Conservation (phyloP, 768 basidiomycete genomes). For the Wakefieldia striispora region DNA sequence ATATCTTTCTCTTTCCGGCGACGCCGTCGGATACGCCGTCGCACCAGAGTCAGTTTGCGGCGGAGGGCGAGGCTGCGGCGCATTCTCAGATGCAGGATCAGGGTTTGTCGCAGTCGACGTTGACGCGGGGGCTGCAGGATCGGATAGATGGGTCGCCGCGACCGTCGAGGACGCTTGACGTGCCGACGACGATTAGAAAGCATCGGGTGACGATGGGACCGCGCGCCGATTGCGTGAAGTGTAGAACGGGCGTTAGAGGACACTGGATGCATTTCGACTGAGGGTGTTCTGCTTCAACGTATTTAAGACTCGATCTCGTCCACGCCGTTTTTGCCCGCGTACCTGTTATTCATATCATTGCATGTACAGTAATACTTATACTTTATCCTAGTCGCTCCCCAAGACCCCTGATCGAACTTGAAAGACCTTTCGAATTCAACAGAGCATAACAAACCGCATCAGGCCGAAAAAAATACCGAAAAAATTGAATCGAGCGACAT, state of each 20-base stretch:
- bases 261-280: conserved; percentile 70
- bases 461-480: neutral
- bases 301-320: neutral
- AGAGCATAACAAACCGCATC: conserved; percentile 27
- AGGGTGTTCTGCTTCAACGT: neutral
- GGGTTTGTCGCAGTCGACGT: neutral
- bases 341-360: conserved; percentile 1
- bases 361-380: conserved; percentile 1
- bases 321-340: neutral
- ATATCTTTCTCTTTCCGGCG: conserved; percentile 29
- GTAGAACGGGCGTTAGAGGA: conserved; percentile 61
- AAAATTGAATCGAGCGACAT: conserved; percentile 35
- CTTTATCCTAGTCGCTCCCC: neutral
- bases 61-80: neutral
- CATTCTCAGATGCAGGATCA: conserved; percentile 6
- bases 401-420: too few relatives aligned
- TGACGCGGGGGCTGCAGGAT: conserved; percentile 7
- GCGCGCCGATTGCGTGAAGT: conserved; percentile 65
- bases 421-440: conserved; percentile 12
- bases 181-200: conserved; percentile 28
- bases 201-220: conserved; percentile 71
- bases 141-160: conserved; percentile 16
- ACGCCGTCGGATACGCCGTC: conserved; percentile 24
- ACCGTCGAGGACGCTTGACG: conserved; percentile 11
- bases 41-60: conserved; percentile 10